A percentile compares a stretch with the other conserved stretches of the same genome.
These are phyloP conservation scores for Ogataea saltuana DNA, from an alignment of 805 yeast genomes.

Conservation along the genomic window DNA sequence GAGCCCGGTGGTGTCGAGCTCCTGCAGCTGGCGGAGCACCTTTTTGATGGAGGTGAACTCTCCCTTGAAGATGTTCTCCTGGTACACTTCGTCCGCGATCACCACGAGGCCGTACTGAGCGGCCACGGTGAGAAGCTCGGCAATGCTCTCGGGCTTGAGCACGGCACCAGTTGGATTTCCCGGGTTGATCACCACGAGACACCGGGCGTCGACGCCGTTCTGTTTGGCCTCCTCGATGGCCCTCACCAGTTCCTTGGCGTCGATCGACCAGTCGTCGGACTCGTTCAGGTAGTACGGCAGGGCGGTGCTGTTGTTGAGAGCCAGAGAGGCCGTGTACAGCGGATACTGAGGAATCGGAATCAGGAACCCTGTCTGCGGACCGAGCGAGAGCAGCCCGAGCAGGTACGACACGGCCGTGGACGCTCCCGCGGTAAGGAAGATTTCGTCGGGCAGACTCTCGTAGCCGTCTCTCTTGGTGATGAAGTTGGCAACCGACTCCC, in stretches of 20 bases:
- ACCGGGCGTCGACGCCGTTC: slow-evolving; percentile 64
- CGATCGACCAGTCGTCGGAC: slow-evolving; percentile 78
- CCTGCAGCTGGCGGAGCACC: slow-evolving; percentile 66
- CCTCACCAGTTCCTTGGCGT: slow-evolving; percentile 60
- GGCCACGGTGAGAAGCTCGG: slow-evolving; percentile 72
- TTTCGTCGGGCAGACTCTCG: slow-evolving; percentile 64
- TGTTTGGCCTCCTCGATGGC: slow-evolving; percentile 49
- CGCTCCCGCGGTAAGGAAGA: slow-evolving; percentile 91
- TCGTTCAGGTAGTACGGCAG: slow-evolving; percentile 88
- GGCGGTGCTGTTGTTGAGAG: slow-evolving; percentile 78
- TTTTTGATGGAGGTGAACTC: slow-evolving; percentile 83
- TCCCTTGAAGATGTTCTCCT: slow-evolving; percentile 83
- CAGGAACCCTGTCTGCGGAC: slow-evolving; percentile 72
- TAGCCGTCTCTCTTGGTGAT: slow-evolving; percentile 78
- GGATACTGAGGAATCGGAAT: slow-evolving; percentile 99
- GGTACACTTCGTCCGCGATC: slow-evolving; percentile 98
- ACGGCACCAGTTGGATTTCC: slow-evolving; percentile 98
- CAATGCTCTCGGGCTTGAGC: slow-evolving; percentile 63
- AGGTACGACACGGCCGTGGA: slow-evolving; percentile 88
- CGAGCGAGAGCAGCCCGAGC: slow-evolving; percentile 66
- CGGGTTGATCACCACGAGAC: slow-evolving; percentile 92
- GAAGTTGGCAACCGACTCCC: slow-evolving; percentile 80
- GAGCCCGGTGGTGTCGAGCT: slow-evolving; percentile 47
- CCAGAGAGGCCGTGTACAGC: slow-evolving; percentile 89
- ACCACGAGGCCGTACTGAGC: slow-evolving; percentile 82